phyloP scores from a whole-genome alignment of 495 filamentous ascomycete species.

The Talaromyces liani region DNA sequence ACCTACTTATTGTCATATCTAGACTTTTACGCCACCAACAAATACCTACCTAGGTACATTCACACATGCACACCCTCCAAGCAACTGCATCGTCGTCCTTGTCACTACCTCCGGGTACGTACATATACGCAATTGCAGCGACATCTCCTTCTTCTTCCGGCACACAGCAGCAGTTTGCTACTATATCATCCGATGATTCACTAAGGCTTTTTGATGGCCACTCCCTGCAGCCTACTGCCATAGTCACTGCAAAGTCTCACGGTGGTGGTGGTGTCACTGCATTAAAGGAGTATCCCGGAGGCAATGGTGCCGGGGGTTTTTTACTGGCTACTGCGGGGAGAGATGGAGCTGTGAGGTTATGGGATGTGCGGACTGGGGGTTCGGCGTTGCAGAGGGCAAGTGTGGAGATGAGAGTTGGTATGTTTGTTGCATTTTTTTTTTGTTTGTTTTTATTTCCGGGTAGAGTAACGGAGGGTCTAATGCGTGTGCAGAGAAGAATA shows the following conservation, averaged over 20 bases:
- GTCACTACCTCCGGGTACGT: conserved; percentile 37
- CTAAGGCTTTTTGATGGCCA: conserved; percentile 40
- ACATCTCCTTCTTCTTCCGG: conserved; percentile 17
- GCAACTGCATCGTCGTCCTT: conserved; percentile 33
- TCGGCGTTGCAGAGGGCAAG: conserved; percentile 13
- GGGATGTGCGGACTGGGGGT: conserved; percentile 35
- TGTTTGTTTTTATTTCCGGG: conserved; percentile 8
- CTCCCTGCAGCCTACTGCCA: conserved; percentile 26
- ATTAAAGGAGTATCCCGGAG: conserved; percentile 23
- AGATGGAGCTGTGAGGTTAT: conserved; percentile 40
- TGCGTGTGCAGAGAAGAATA: conserved; percentile 27
- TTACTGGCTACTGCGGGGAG: conserved; percentile 39
- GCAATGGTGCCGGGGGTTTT: conserved; percentile 14
- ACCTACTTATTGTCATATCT: background rate
- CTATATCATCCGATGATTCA: conserved; percentile 52
- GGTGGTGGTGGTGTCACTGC: conserved; percentile 37
- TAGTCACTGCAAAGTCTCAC: conserved; percentile 27
- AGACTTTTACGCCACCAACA: background rate
- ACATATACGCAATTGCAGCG: conserved; percentile 42
- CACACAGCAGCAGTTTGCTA: conserved; percentile 25
- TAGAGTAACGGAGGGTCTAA: background rate
- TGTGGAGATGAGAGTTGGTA: conserved; percentile 34
- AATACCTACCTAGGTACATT: too few species aligned
- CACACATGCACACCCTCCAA: conserved; percentile 34
- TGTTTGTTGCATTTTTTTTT: conserved; percentile 12